phyloP scores from a whole-genome alignment of 768 basidiomycete species.

The Calocybe gangraenosa region DNA sequence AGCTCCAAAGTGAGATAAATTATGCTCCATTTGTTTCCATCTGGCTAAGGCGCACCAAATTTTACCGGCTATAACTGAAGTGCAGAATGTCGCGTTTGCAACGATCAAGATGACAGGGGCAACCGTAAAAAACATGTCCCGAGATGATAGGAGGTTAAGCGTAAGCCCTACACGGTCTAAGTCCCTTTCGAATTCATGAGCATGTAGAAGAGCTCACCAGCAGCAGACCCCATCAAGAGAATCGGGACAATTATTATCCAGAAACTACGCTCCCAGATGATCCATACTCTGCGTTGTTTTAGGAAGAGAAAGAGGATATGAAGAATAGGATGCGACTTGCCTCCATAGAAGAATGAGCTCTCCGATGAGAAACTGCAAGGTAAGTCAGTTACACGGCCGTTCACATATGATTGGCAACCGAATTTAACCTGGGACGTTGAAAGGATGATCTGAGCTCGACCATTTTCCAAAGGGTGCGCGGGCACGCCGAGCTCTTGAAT shows the following conservation, averaged over 20 bases:
- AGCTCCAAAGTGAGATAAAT: neutral
- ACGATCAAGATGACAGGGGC: neutral
- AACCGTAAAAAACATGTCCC: neutral
- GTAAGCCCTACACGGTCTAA: no score
- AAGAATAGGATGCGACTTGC: neutral
- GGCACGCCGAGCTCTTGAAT: conserved; percentile 2
- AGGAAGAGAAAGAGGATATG: no score
- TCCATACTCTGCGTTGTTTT: conserved; percentile 7
- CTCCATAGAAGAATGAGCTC: conserved; percentile 13
- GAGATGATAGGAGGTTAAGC: neutral
- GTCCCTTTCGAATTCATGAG: neutral
- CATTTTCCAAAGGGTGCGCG: conserved; percentile 1
- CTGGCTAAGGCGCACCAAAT: neutral
- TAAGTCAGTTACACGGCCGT: neutral
- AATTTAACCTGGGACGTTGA: conserved; percentile 4
- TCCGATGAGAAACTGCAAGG: conserved; percentile 5
- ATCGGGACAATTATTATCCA: conserved; percentile 8
- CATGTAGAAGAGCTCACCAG: neutral
- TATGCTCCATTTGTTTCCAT: neutral
- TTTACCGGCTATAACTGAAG: neutral
- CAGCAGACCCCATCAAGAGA: neutral
- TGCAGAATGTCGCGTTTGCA: neutral
- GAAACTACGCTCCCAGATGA: conserved; percentile 9
- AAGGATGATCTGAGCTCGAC: conserved; percentile 2
- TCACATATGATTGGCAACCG: no score